phyloP scores from a whole-genome alignment of 2,329 filamentous ascomycete species.

The Talaromyces pinophilus region DNA sequence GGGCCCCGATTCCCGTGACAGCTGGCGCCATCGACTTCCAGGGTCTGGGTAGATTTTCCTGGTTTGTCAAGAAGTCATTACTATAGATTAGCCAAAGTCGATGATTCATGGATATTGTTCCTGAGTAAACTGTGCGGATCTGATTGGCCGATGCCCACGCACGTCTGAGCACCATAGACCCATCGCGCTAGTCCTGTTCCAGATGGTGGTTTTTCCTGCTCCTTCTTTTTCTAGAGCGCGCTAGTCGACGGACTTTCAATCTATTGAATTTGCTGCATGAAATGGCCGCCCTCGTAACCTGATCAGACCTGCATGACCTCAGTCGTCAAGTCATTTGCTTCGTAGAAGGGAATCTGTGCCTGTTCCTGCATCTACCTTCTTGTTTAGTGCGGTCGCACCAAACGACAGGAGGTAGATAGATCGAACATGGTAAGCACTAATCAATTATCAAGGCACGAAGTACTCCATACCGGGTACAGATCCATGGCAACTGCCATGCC shows the following conservation, averaged over 20 bases:
- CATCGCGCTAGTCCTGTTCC: not conserved
- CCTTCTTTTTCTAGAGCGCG: not conserved
- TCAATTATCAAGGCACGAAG: not conserved
- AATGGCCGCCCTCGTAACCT: not conserved
- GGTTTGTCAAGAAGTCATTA: not conserved
- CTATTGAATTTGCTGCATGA: constrained; percentile 20
- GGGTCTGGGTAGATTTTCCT: not conserved
- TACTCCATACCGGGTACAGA: not conserved
- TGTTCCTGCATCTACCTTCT: constrained; percentile 4
- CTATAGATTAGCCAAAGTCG: not conserved
- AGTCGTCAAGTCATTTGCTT: too few species aligned
- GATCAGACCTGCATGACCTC: too few species aligned
- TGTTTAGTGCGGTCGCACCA: not conserved
- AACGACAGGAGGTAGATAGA: not conserved
- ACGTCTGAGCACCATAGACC: not conserved
- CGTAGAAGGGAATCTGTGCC: not conserved
- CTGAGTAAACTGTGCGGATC: not conserved
- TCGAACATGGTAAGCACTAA: not conserved
- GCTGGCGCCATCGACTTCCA: not conserved
- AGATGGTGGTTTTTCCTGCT: not conserved
- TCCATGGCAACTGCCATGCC: not conserved
- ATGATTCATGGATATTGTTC: constrained; percentile 3
- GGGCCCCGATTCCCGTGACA: not conserved
- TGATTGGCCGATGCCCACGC: constrained; percentile 4
- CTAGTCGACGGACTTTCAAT: constrained; percentile 11